Conservation (phyloP, 108 stramenopile genomes). For the Thalassiosira profunda region DNA sequence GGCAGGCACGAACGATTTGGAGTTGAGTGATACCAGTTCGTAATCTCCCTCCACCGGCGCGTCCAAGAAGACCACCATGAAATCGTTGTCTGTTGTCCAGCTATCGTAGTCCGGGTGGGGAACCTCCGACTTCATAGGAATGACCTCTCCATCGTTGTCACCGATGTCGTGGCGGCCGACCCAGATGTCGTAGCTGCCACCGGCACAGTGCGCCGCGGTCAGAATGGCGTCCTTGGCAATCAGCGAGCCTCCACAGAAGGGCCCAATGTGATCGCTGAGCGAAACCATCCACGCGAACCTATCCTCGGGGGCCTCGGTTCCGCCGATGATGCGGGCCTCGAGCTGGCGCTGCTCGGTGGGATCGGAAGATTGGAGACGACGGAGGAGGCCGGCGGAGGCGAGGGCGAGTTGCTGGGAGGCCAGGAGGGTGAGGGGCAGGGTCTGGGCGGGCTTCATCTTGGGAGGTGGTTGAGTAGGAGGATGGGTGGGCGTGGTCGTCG, state of each 20-base stretch:
- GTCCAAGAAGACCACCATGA: slow-evolving; percentile 39
- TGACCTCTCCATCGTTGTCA: slow-evolving; percentile 1
- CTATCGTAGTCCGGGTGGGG: slow-evolving; percentile 41
- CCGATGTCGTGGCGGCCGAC: slow-evolving; percentile 9
- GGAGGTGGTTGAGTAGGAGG: too few species aligned
- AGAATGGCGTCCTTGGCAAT: slow-evolving; percentile 13
- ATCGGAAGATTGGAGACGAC: too few species aligned
- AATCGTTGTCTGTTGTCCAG: slow-evolving; percentile 35
- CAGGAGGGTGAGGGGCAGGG: background rate
- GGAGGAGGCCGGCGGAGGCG: too few species aligned
- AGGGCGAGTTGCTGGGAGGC: too few species aligned
- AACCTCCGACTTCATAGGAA: background rate
- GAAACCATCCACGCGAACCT: slow-evolving; percentile 10
- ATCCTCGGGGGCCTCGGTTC: slow-evolving; percentile 1
- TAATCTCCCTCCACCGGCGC: background rate
- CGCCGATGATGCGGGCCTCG: slow-evolving; percentile 18
- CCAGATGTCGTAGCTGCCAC: slow-evolving; percentile 5
- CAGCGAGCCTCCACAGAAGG: slow-evolving; percentile 12
- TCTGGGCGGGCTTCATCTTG: background rate
- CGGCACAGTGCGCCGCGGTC: slow-evolving; percentile 6
- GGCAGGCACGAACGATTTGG: slow-evolving; percentile 8
- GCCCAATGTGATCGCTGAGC: background rate
- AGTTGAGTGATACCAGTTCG: slow-evolving; percentile 16
- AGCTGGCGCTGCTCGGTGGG: too few species aligned
- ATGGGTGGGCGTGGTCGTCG: too few species aligned